A percentile compares a stretch with the other conserved stretches of the same genome.
phyloP scores from a whole-genome alignment of 208 protist species.

The Acanthamoeba healyi region DNA sequence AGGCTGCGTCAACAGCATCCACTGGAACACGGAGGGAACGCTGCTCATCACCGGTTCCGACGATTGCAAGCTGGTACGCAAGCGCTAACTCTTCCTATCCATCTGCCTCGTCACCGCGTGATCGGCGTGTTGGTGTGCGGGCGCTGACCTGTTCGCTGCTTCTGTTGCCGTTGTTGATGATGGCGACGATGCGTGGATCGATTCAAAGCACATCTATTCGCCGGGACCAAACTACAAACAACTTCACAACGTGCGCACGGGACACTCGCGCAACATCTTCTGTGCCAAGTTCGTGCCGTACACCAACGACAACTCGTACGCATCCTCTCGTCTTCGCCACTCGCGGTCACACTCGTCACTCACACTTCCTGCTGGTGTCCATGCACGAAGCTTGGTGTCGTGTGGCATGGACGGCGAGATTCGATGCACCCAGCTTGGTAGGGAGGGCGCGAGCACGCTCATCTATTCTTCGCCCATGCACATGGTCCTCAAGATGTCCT shows the following conservation, averaged over 20 bases:
- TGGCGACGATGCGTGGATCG: not conserved
- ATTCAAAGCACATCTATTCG: not conserved
- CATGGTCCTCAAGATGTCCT: slow-evolving; percentile 61
- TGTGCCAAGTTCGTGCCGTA: slow-evolving; percentile 64
- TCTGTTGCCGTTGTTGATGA: too few relatives aligned
- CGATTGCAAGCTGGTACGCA: slow-evolving; percentile 53
- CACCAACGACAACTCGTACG: slow-evolving; percentile 31
- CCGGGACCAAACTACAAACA: not conserved
- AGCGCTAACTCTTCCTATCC: too few relatives aligned
- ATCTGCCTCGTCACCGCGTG: too few relatives aligned
- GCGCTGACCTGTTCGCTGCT: too few relatives aligned
- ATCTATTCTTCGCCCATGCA: slow-evolving; percentile 26
- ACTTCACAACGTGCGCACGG: not conserved
- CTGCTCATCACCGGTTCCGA: slow-evolving; percentile 27
- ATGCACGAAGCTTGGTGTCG: not conserved
- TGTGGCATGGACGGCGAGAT: slow-evolving; percentile 69
- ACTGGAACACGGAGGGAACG: slow-evolving; percentile 34
- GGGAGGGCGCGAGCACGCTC: not conserved
- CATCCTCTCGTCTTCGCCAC: not conserved
- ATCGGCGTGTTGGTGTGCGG: too few relatives aligned
- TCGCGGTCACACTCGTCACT: too few relatives aligned
- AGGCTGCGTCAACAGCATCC: slow-evolving; percentile 63
- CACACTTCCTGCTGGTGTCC: not conserved
- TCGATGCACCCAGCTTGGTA: not conserved
- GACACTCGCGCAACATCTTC: slow-evolving; percentile 54